Base-by-base conservation (phyloP, 805 yeast genomes). In the Zygoascus flipseniorum region DNA sequence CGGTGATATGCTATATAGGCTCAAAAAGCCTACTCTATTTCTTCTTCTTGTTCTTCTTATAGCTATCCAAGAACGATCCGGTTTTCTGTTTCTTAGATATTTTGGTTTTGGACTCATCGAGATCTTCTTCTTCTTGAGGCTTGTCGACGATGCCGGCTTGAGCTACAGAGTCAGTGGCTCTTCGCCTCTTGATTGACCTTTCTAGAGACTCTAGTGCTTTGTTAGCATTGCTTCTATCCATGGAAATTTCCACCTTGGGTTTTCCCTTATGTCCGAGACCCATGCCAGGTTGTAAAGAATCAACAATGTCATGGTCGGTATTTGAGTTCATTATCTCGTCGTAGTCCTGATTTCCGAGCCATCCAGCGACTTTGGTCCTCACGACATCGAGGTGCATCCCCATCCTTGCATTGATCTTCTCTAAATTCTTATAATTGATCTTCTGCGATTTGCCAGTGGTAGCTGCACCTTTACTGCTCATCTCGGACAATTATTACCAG, bases 1-100 rank as follows among this genome's bases (percentile, higher is more conserved):
- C 45, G 26, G 18, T 19, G 26, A 19, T n/a, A 42, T 23, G 20
- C 45, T 42, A 42, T 19, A 42, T 18, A 19, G 18, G 20, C 45
- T 23, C 28, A 23, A 6, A 23, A 23, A 23, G 28, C 6, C 28
- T 23, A 23, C 28, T 6, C 48, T 14, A 47, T 28, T 14, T 31
- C 41, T 37, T 48, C 51, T 32, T 48, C 32, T 20, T 18, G 8
- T 8, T 35, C 43, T 18, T 37, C 51, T 56, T 56, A 50, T 54
- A 58, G 8, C 46, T 37, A 31, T 56, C 59, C 5, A 56, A 47
- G 35, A 51, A 56, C n/a, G 56, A 26, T 4, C 49, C 23, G 3
- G 54, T 18, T 13, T 50, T 47, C 39, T 37, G 43, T 28, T 50
- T 43, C 45, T 46, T 50, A 18, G 46, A 8, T 31, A 54, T 45